Evolutionary conservation across 352 stramenopile genomes (phyloP), one percentile per base, ranked within the genome.

Genomic region (Elongisporangium undulatum): DNA sequence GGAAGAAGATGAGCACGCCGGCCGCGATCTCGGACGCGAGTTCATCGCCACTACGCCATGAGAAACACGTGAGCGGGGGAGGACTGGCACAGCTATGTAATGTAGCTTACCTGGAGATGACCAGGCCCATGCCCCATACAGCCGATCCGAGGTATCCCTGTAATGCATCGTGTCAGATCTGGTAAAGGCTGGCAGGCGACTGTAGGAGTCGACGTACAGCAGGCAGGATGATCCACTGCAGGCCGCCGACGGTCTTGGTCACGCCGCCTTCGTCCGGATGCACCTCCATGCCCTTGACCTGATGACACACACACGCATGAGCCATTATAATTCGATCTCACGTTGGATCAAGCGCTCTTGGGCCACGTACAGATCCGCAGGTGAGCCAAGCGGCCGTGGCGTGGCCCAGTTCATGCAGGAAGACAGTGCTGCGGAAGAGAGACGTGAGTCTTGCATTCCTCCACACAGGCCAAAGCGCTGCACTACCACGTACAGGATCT

Each of bases 281-380:
- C 54, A 96, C 87, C 62, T 96, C 85, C 86, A 96, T 96, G 45
- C 86, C 82, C 64, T 82, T 90, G 39, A 95, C 86, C 76, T 88
- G 58, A 12, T 59, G 12, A 9, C 17, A 15, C 16, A 19, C 5
- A 21, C 49, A n/a, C n/a, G n/a, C n/a, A n/a, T n/a, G n/a, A n/a
- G 17, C 41, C 21, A 20, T 55, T 50, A 61, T 22, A 4, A 7
- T 17, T 4, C 15, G 1, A 56, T 45, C 15, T 4, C 12, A 49
- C 7, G 17, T n/a, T 29, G 17, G 17, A 9, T 4, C 29, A 41
- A 41, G 1, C 13, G 4, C 13, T 9, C 16, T 21, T 19, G 0
- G 19, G 26, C 19, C 7, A 41, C 65, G 51, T 67, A 90, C 81
- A 55, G 74, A 86, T 64, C 87, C 87, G 53, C 87, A 95, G 7